These are phyloP conservation scores for Corylus americana DNA, from an alignment of 306 rosid genomes.

Conservation along the genomic window DNA sequence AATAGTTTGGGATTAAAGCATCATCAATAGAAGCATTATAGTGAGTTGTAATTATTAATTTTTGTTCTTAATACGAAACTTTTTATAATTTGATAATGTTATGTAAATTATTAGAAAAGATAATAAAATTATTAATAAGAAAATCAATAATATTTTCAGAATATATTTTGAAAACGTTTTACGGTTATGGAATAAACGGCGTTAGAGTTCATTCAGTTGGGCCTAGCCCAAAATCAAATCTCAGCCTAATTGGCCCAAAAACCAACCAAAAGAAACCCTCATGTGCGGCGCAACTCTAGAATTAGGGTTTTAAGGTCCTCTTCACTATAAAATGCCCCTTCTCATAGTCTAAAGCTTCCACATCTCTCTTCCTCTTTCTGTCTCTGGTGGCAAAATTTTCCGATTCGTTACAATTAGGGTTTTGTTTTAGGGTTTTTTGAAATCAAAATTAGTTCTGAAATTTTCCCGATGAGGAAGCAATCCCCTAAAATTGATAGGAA, in stretches of 20 bases:
- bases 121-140: too few relatives aligned
- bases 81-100: too few relatives aligned
- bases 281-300: not conserved
- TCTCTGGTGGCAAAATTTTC: not conserved
- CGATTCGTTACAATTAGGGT: not conserved
- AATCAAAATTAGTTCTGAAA: not conserved
- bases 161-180: too few relatives aligned
- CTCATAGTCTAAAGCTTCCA: fast-evolving
- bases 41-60: too few relatives aligned
- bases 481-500: slow-evolving; percentile 82
- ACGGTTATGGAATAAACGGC: too few relatives aligned
- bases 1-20: too few relatives aligned
- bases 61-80: too few relatives aligned
- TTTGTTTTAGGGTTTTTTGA: not conserved
- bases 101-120: too few relatives aligned
- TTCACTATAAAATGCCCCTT: not conserved
- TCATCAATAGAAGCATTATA: too few relatives aligned
- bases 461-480: slow-evolving; percentile 64
- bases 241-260: not conserved
- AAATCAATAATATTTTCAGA: too few relatives aligned
- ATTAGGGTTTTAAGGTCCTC: not conserved
- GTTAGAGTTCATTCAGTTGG: not conserved
- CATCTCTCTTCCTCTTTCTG: not conserved
- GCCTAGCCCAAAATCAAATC: not conserved
- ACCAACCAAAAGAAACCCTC: not conserved